phyloP scores from a whole-genome alignment of 148 eudicot genomes.

The Talinum fruticosum region DNA sequence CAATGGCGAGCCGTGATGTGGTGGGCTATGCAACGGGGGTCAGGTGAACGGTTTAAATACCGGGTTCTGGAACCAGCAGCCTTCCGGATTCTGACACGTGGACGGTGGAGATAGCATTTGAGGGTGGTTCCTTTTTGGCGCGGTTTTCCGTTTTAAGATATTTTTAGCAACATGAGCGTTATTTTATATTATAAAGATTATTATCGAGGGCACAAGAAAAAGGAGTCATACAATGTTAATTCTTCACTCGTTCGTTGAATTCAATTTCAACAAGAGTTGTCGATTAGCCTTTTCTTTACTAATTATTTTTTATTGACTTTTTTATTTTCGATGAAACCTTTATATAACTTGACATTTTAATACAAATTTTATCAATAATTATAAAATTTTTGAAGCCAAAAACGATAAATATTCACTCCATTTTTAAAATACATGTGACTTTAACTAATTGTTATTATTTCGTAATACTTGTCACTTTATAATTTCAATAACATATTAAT shows the following conservation, averaged over 20 bases:
- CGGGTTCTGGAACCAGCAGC: not conserved
- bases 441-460: too few relatives aligned
- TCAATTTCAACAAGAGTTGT: not conserved
- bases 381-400: too few relatives aligned
- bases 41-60: constrained; percentile 27
- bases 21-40: not conserved
- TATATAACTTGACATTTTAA: too few relatives aligned
- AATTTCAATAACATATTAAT: too few relatives aligned
- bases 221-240: not conserved
- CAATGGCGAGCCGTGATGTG: too few relatives aligned
- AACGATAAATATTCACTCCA: too few relatives aligned
- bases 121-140: not conserved
- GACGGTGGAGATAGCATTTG: not conserved
- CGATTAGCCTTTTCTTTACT: not conserved
- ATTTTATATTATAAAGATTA: not conserved
- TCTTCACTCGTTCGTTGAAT: not conserved
- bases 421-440: too few relatives aligned
- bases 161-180: not conserved
- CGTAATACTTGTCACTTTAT: too few relatives aligned
- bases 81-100: constrained; percentile 23
- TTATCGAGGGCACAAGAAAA: not conserved
- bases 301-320: too few relatives aligned
- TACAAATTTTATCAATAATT: too few relatives aligned
- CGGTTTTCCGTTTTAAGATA: not conserved
- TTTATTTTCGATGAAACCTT: too few relatives aligned